These are phyloP conservation scores for Claviceps fusiformis DNA, from an alignment of 2,329 filamentous ascomycete genomes.

Conservation along the genomic window DNA sequence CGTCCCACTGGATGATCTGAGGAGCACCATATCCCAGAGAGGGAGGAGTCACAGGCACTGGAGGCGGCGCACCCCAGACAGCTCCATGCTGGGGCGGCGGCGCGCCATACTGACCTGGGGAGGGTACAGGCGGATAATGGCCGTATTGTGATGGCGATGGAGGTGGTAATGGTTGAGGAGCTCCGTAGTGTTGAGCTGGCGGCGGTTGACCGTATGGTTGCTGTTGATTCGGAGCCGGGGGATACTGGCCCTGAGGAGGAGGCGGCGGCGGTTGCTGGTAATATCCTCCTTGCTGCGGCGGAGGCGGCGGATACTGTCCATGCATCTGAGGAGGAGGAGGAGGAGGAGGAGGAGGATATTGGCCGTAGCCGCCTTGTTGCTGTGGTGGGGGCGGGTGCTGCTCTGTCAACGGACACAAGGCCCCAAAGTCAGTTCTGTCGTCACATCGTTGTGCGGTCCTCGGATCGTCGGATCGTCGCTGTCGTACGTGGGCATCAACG, in stretches of 20 bases:
- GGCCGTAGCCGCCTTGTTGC: constrained; percentile 20
- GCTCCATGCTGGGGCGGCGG: constrained; percentile 18
- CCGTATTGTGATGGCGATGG: constrained; percentile 12
- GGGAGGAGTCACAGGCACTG: constrained; percentile 44
- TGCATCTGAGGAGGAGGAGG: constrained; percentile 10
- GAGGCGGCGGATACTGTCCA: constrained; percentile 21
- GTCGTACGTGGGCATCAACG: neutral
- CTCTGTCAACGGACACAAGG: constrained; percentile 10
- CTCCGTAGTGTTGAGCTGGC: constrained; percentile 15
- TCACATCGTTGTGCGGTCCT: neutral
- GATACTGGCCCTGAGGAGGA: constrained; percentile 9
- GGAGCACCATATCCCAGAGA: constrained; percentile 63
- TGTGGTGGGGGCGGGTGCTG: constrained; percentile 20
- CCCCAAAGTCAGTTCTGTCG: neutral
- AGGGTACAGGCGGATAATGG: constrained; percentile 7
- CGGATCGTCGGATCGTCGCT: neutral
- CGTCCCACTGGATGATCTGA: constrained; percentile 57
- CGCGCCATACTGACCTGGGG: constrained; percentile 25
- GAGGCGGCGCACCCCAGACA: constrained; percentile 28
- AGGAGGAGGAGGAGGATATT: constrained; percentile 11
- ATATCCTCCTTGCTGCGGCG: constrained; percentile 16
- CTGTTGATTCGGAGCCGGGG: constrained; percentile 7
- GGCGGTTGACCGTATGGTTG: constrained; percentile 11
- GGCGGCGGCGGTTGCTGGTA: constrained; percentile 16
- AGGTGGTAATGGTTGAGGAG: constrained; percentile 10